Evolutionary conservation across 2,329 filamentous ascomycete species (phyloP).

Genomic region (Thelonectria olida): DNA sequence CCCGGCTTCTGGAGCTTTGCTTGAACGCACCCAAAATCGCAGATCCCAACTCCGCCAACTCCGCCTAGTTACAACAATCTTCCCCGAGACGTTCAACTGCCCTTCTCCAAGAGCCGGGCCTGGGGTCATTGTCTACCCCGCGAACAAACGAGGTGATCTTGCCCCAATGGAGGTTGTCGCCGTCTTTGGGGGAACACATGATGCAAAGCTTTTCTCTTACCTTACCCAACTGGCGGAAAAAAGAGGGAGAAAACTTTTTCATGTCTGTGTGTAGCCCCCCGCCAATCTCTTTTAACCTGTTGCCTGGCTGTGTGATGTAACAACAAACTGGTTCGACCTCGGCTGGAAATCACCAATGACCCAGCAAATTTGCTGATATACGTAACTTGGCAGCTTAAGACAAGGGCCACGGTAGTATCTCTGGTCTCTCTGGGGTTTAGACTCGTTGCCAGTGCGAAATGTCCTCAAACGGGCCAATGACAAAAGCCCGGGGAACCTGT

Average conservation of each 20-base stretch:
- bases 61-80: neutral
- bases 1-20: conserved; percentile 2
- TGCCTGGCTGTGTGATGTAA: conserved; percentile 8
- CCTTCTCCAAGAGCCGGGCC: too few species aligned
- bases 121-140: neutral
- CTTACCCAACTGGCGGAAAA: conserved; percentile 3
- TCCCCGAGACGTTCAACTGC: neutral
- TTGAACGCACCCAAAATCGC: neutral
- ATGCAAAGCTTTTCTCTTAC: neutral
- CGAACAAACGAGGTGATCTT: neutral
- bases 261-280: neutral
- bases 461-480: neutral
- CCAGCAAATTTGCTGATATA: neutral
- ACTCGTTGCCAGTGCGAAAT: neutral
- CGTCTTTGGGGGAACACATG: neutral
- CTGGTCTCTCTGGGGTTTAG: neutral
- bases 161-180: neutral
- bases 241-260: neutral
- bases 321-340: neutral
- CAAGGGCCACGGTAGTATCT: neutral
- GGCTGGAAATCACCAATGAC: neutral
- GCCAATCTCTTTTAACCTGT: neutral
- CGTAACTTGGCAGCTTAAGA: neutral
- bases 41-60: conserved; percentile 13
- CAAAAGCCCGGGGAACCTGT: neutral